These are phyloP conservation scores for Tricholomella constricta DNA, from an alignment of 768 basidiomycete species.

Conservation along the genomic window DNA sequence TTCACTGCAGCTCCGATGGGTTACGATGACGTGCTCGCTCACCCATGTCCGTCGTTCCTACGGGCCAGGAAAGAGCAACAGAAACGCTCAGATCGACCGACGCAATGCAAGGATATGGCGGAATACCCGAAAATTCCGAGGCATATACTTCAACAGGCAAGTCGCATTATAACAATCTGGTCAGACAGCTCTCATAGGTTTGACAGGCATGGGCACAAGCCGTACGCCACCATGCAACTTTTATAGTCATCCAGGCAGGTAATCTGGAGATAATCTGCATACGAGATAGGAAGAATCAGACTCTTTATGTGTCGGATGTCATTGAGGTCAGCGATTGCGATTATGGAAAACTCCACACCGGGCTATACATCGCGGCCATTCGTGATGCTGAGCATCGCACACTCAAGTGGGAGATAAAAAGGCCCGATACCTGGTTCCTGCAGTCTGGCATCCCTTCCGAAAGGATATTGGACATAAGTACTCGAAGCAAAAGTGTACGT, in stretches of 20 bases:
- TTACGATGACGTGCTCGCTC: too few relatives aligned
- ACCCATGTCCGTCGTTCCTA: background rate
- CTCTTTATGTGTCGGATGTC: slow-evolving; percentile 14
- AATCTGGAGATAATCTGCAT: slow-evolving; percentile 19
- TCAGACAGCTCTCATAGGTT: background rate
- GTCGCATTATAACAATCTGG: background rate
- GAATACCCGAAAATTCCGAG: background rate
- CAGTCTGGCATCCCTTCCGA: background rate
- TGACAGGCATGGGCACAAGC: slow-evolving; percentile 18
- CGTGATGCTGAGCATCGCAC: slow-evolving; percentile 13
- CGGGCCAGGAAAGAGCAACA: background rate
- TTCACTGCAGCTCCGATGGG: slow-evolving; percentile 10
- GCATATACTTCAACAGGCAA: slow-evolving; percentile 8
- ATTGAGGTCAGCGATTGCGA: slow-evolving; percentile 1
- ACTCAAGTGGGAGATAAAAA: background rate
- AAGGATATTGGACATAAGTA: background rate
- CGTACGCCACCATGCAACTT: slow-evolving; percentile 17
- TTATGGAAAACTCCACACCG: slow-evolving; percentile 18
- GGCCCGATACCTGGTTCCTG: background rate
- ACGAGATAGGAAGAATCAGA: slow-evolving; percentile 9
- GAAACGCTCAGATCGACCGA: too few relatives aligned
- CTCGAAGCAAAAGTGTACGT: background rate
- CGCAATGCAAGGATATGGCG: too few relatives aligned
- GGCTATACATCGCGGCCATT: slow-evolving; percentile 16
- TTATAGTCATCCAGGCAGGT: slow-evolving; percentile 18